Evolutionary conservation across 2,329 filamentous ascomycete species (phyloP).

Genomic region (Xylariaceae sp.): DNA sequence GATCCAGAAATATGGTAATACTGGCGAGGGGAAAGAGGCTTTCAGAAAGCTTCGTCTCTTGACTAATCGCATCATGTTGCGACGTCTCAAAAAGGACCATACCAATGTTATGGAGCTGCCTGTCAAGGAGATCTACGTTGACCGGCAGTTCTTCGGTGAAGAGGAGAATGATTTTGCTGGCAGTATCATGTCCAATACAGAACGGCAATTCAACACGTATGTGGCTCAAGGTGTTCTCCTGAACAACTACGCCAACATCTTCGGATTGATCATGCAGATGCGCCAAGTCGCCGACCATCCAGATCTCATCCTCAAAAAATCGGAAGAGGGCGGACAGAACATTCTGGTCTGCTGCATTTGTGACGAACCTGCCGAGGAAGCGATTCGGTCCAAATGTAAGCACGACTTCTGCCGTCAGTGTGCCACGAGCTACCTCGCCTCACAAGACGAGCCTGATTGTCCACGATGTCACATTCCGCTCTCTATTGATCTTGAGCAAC

Average conservation of each 20-base stretch:
- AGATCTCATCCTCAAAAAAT: constrained; percentile 89
- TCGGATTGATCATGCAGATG: constrained; percentile 99
- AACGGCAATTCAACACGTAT: constrained; percentile 92
- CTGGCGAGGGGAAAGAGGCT: constrained; percentile 69
- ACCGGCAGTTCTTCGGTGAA: constrained; percentile 95
- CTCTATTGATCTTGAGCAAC: constrained; percentile 91
- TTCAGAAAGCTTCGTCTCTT: constrained; percentile 85
- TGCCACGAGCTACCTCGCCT: constrained; percentile 79
- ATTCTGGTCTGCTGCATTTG: constrained; percentile 92
- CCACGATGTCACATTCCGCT: constrained; percentile 91
- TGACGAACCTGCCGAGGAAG: constrained; percentile 94
- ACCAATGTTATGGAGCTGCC: constrained; percentile 95
- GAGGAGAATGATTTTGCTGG: constrained; percentile 94
- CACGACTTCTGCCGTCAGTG: constrained; percentile 91
- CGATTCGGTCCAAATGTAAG: constrained; percentile 88
- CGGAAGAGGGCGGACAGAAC: constrained; percentile 85
- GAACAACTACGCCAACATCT: constrained; percentile 99
- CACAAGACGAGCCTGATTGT: constrained; percentile 80
- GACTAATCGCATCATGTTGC: constrained; percentile 93
- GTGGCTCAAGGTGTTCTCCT: constrained; percentile 92
- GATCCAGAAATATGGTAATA: constrained; percentile 68
- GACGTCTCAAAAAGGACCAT: constrained; percentile 91
- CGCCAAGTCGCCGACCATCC: constrained; percentile 96
- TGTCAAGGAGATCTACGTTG: constrained; percentile 89
- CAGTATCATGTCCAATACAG: constrained; percentile 92